A percentile compares a stretch with the other conserved stretches of the same genome.
These are phyloP conservation scores for Tolypocladium nubicola DNA, from an alignment of 2,329 filamentous ascomycete genomes.

Conservation along the genomic window DNA sequence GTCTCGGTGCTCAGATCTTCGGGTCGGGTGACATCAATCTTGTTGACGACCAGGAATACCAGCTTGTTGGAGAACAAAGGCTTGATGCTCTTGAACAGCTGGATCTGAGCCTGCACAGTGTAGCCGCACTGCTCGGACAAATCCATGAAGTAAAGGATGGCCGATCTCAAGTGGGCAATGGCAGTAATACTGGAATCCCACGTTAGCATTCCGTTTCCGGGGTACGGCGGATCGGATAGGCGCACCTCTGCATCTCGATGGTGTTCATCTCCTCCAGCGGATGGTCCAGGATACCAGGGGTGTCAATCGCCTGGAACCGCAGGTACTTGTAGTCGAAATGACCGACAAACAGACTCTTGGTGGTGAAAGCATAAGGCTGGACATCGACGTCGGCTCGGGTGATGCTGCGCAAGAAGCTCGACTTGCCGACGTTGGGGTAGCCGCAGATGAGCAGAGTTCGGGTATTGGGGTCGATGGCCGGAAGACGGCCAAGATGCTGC, in stretches of 20 bases:
- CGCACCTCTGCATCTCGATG: slow-evolving; percentile 79
- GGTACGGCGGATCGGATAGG: not conserved
- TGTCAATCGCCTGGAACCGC: slow-evolving; percentile 72
- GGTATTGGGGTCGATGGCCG: slow-evolving; percentile 96
- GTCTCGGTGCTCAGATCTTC: slow-evolving; percentile 76
- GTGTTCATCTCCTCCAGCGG: slow-evolving; percentile 99
- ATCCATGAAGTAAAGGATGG: slow-evolving; percentile 98
- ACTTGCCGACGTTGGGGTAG: slow-evolving; percentile 97
- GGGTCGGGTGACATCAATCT: slow-evolving; percentile 84
- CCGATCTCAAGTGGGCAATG: slow-evolving; percentile 89
- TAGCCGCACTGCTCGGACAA: slow-evolving; percentile 95
- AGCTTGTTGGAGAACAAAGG: slow-evolving; percentile 96
- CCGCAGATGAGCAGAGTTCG: slow-evolving; percentile 92
- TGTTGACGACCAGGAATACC: slow-evolving; percentile 95
- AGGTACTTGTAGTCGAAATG: slow-evolving; percentile 86
- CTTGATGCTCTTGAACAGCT: slow-evolving; percentile 93
- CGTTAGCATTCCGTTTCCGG: not conserved
- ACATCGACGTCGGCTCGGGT: slow-evolving; percentile 93
- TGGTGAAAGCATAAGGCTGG: slow-evolving; percentile 97
- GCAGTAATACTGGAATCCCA: slow-evolving; percentile 64
- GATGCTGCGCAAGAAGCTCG: slow-evolving; percentile 85
- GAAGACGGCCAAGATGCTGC: slow-evolving; percentile 93
- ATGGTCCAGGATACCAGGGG: slow-evolving; percentile 95
- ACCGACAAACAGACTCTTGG: slow-evolving; percentile 92
- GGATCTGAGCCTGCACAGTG: slow-evolving; percentile 83